Percentiles rank a stretch among this genome's conserved stretches.
Evolutionary conservation across 495 filamentous ascomycete genomes (phyloP).

Genomic region (Penicillium paxilli): DNA sequence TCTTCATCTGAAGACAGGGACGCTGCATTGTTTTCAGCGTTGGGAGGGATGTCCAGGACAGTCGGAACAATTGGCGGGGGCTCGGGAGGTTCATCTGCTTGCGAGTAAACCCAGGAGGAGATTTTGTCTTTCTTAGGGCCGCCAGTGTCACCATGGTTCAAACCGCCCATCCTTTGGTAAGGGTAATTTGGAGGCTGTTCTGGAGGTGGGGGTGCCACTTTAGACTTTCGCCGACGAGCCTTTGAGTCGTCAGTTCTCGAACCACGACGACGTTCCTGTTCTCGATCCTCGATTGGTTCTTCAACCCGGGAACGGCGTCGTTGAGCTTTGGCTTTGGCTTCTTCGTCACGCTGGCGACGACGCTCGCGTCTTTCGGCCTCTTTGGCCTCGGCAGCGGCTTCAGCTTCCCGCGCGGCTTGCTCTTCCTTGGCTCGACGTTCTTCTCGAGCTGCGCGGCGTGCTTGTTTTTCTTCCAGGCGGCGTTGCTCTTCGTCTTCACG

Average conservation of each 20-base stretch:
- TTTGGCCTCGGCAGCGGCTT: conserved; percentile 41
- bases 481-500: conserved; percentile 52
- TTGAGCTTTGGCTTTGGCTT: conserved; percentile 34
- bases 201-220: conserved; percentile 14
- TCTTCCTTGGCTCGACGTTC: conserved; percentile 49
- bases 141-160: conserved; percentile 18
- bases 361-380: conserved; percentile 43
- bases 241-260: conserved; percentile 32
- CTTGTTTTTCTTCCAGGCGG: conserved; percentile 45
- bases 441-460: conserved; percentile 48
- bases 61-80: conserved; percentile 57
- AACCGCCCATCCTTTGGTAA: conserved; percentile 28
- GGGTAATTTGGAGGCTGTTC: conserved; percentile 13
- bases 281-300: conserved; percentile 24
- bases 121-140: conserved; percentile 51
- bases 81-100: conserved; percentile 55
- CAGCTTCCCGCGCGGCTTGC: conserved; percentile 45
- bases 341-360: conserved; percentile 38
- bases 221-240: conserved; percentile 33
- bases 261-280: conserved; percentile 22
- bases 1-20: conserved; percentile 46
- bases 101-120: conserved; percentile 59
- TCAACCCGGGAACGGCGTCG: conserved; percentile 37
- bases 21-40: conserved; percentile 13
- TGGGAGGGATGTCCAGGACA: conserved; percentile 51